phyloP scores from a whole-genome alignment of 2,329 filamentous ascomycete genomes.

The Penicillium sp. region DNA sequence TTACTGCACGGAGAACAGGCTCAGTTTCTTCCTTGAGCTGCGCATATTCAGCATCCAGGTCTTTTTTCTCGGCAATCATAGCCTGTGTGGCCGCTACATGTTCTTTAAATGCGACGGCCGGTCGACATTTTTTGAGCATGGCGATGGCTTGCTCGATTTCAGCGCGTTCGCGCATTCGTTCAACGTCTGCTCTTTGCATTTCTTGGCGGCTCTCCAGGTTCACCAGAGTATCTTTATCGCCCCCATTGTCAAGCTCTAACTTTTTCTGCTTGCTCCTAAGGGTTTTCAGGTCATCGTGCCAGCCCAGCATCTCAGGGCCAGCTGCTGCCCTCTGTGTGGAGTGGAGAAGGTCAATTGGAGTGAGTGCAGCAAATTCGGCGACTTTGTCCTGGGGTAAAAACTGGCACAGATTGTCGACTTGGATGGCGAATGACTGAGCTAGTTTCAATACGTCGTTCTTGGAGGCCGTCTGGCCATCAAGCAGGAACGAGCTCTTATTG shows the following conservation, averaged over 20 bases:
- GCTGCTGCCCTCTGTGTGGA: conserved; percentile 90
- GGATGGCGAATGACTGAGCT: conserved; percentile 75
- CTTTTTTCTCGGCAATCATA: conserved; percentile 58
- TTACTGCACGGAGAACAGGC: conserved; percentile 70
- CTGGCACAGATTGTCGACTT: conserved; percentile 97
- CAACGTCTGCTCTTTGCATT: conserved; percentile 76
- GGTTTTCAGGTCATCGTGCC: conserved; percentile 73
- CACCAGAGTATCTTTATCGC: conserved; percentile 63
- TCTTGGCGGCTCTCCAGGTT: conserved; percentile 72
- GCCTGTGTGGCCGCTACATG: conserved; percentile 51
- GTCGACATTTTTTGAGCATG: conserved; percentile 65
- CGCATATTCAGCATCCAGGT: conserved; percentile 59
- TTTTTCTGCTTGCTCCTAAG: conserved; percentile 70
- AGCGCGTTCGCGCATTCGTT: conserved; percentile 75
- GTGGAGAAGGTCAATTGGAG: conserved; percentile 75
- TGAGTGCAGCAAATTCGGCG: conserved; percentile 85
- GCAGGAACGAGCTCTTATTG: conserved; percentile 75
- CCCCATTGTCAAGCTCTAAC: conserved; percentile 58
- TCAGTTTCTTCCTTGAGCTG: conserved; percentile 62
- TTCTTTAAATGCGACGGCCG: conserved; percentile 65
- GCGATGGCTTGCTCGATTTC: conserved; percentile 65
- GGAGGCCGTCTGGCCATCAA: conserved; percentile 66
- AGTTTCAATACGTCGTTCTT: conserved; percentile 68
- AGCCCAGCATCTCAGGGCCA: conserved; percentile 73
- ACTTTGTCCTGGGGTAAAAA: conserved; percentile 96